Percentiles rank a stretch among this genome's conserved stretches.
phyloP scores from a whole-genome alignment of 116 monocot genomes.

The Posidonia oceanica region DNA sequence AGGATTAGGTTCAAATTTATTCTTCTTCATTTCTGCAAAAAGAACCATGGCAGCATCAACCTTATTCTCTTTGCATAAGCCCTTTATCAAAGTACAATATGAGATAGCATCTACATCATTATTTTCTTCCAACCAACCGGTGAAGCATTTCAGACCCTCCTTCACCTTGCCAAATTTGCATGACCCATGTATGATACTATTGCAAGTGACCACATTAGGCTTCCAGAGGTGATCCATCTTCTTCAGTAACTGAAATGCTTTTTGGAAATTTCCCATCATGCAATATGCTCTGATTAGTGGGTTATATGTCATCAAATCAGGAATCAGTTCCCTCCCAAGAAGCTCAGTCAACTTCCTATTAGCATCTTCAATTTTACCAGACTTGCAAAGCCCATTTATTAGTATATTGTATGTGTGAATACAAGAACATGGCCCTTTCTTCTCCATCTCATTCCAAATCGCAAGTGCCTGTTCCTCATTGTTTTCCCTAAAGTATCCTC shows the following conservation, averaged over 20 bases:
- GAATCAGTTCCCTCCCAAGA: conserved; percentile 49
- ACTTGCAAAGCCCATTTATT: conserved; percentile 62
- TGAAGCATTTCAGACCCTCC: conserved; percentile 69
- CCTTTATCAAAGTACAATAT: conserved; percentile 62
- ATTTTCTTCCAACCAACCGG: conserved; percentile 58
- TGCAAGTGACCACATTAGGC: conserved; percentile 81
- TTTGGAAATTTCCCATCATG: conserved; percentile 64
- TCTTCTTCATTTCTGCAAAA: conserved; percentile 54
- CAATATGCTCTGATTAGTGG: conserved; percentile 78
- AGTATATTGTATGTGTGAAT: conserved; percentile 62
- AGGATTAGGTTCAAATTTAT: conserved; percentile 42
- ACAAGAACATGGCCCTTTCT: conserved; percentile 41
- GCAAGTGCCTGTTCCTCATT: conserved; percentile 38
- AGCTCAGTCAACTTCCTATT: conserved; percentile 68
- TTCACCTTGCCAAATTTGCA: conserved; percentile 54
- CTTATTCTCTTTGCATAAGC: conserved; percentile 51
- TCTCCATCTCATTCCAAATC: conserved; percentile 74
- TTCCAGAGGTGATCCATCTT: conserved; percentile 86
- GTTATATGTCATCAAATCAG: conserved; percentile 75
- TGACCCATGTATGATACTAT: conserved; percentile 69
- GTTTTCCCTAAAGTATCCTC: conserved; percentile 53
- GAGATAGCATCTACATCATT: conserved; percentile 75
- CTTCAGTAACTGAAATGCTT: conserved; percentile 80
- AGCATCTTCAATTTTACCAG: conserved; percentile 35
- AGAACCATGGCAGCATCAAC: conserved; percentile 57